phyloP scores from a whole-genome alignment of 192 early-diverging fungal genomes.

The Lobosporangium transversale region DNA sequence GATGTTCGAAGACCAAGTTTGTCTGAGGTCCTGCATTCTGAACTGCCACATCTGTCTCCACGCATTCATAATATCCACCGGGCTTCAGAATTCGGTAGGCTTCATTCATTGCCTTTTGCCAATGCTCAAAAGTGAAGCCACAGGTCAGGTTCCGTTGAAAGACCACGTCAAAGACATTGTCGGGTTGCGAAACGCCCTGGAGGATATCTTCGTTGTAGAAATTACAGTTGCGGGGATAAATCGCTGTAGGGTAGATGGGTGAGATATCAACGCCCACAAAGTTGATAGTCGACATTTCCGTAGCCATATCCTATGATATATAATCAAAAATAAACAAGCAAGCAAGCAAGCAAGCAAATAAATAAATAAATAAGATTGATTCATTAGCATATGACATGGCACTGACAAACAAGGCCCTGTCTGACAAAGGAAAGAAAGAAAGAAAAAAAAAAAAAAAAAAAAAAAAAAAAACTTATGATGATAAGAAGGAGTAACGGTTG shows the following conservation, averaged over 20 bases:
- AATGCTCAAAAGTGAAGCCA: constrained; percentile 35
- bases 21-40: constrained; percentile 33
- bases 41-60: constrained; percentile 32
- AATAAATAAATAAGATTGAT: too few species aligned
- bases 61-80: constrained; percentile 51
- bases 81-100: constrained; percentile 38
- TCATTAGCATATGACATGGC: too few species aligned
- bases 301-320: constrained; percentile 37
- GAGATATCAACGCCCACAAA: constrained; percentile 51
- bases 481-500: too few species aligned
- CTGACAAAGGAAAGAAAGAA: too few species aligned
- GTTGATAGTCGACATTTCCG: constrained; percentile 28
- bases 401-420: too few species aligned
- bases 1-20: constrained; percentile 28
- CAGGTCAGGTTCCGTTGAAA: constrained; percentile 38
- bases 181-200: constrained; percentile 37
- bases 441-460: too few species aligned
- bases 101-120: constrained; percentile 37
- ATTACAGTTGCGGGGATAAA: constrained; percentile 48
- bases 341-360: not conserved
- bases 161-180: constrained; percentile 45
- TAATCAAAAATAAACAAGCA: not conserved
- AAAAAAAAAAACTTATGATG: too few species aligned
- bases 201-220: constrained; percentile 43
- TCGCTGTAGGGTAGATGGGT: constrained; percentile 46